Percentiles rank a stretch among this genome's conserved stretches.
phyloP scores from a whole-genome alignment of 2,329 filamentous ascomycete species.

The Tolypocladium cylindrosporum region DNA sequence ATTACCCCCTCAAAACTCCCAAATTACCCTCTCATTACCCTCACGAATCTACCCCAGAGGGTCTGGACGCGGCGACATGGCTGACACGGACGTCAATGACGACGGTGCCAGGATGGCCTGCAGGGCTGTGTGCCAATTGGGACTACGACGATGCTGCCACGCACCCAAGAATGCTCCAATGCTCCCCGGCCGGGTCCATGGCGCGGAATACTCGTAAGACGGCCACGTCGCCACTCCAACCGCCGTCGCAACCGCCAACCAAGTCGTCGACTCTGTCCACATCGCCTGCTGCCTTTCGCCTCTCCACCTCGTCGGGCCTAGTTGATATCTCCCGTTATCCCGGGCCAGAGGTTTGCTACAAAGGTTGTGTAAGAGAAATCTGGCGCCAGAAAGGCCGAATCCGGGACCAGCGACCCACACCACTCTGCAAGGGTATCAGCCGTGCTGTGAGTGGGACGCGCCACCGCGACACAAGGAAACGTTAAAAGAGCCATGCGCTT shows the following conservation, averaged over 20 bases:
- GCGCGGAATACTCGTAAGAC: not conserved
- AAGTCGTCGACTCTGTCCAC: not conserved
- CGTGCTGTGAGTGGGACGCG: not conserved
- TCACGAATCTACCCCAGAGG: constrained; percentile 2
- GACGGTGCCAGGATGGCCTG: not conserved
- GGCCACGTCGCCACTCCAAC: not conserved
- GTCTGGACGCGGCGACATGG: not conserved
- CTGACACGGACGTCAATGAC: not conserved
- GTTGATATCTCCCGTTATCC: not conserved
- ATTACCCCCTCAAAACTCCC: constrained; percentile 7
- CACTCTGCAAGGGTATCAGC: constrained; percentile 7
- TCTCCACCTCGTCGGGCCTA: not conserved
- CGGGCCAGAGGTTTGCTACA: constrained; percentile 19
- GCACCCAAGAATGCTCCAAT: not conserved
- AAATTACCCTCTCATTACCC: constrained; percentile 7
- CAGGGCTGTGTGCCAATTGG: not conserved
- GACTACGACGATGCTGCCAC: not conserved
- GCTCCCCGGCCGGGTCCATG: not conserved
- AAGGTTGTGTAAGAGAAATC: constrained; percentile 27
- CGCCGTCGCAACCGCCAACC: not conserved
- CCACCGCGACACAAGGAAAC: not conserved
- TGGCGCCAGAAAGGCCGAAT: constrained; percentile 13
- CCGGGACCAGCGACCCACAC: constrained; percentile 16
- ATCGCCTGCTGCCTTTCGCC: not conserved
- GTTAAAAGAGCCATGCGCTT: not conserved